Evolutionary conservation across 176 grass and related monocot genomes (phyloP), one percentile per base, ranked within the genome.

Genomic region (Cenchrus purpureus): DNA sequence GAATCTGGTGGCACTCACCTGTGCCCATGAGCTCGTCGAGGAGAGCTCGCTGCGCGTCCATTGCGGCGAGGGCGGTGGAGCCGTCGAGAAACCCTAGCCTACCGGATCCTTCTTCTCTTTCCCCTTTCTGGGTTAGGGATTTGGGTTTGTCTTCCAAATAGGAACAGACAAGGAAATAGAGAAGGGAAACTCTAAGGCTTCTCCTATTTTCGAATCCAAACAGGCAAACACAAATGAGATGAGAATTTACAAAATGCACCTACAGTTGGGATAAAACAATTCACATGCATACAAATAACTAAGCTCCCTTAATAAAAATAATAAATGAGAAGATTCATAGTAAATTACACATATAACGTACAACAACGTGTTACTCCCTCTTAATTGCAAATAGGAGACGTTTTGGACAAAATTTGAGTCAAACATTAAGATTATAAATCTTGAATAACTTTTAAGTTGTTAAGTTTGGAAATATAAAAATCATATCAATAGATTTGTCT

Each of bases 1-100:
- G 50, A 60, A 82, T 25, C 11, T 32, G 77, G 66, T 10, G 46
- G 22, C 34, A 37, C 72, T 17, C 78, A 98, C 96, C 93, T 90
- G 93, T 53, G 53, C 95, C 95, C 95, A 97, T 97, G 83, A 97
- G 95, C 88, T 94, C 95, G 68, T 97, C 95, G 14, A 97, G 95
- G 19, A 97, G 88, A 83, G 92, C 95, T 92, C 95, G 84, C 82
- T 97, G 95, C 79, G 92, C 95, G 68, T 97, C 95, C 95, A 97
- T 97, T 87, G 75, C 83, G 68, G 34, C 4, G 76, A 75, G 25
- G 20, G 40, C 71, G 70, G 53, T 6, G 54, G 62, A 15, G 34
- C 17, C 46, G 82, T 29, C 69, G 31, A 80, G 79, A 87, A 90
- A 89, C 80, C 79, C 85, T 89, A 91, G 86, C 79, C 49, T 61